These are phyloP conservation scores for Phoma sp. DNA, from an alignment of 2,329 filamentous ascomycete genomes.

Conservation along the genomic window DNA sequence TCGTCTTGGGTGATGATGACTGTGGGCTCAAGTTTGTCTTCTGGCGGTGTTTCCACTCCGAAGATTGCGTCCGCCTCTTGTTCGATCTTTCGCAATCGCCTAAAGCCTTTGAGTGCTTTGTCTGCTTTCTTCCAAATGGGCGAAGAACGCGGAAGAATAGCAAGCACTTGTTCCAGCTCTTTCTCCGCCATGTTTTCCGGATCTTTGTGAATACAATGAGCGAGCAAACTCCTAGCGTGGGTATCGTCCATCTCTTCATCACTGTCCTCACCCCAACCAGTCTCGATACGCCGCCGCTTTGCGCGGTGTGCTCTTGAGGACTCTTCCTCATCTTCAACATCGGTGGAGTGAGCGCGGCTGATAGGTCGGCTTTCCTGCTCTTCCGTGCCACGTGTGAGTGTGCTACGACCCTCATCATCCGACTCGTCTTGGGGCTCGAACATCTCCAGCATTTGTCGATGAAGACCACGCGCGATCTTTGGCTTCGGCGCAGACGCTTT, in stretches of 20 bases:
- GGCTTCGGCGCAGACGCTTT: conserved; percentile 60
- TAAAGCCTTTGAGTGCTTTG: conserved; percentile 60
- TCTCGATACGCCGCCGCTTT: conserved; percentile 54
- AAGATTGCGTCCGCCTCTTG: conserved; percentile 81
- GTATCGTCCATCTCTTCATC: conserved; percentile 58
- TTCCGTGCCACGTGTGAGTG: conserved; percentile 77
- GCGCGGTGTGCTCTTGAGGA: conserved; percentile 52
- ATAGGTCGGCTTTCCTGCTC: conserved; percentile 82
- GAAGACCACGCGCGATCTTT: conserved; percentile 74
- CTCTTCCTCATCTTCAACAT: conserved; percentile 58
- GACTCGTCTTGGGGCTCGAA: conserved; percentile 85
- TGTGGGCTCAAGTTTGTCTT: conserved; percentile 51
- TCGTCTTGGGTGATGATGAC: conserved; percentile 53
- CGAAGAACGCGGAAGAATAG: conserved; percentile 62
- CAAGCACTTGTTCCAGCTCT: conserved; percentile 62
- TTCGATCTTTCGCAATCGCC: conserved; percentile 76
- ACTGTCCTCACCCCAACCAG: conserved; percentile 55
- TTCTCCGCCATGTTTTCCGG: conserved; percentile 74
- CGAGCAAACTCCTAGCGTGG: conserved; percentile 54
- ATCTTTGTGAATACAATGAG: conserved; percentile 61
- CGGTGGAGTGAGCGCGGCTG: conserved; percentile 67
- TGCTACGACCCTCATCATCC: conserved; percentile 73
- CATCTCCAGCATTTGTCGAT: conserved; percentile 77
- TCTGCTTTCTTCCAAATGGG: conserved; percentile 77
- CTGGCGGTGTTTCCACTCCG: conserved; percentile 53